phyloP scores from a whole-genome alignment of 305 asterid genomes.

The Fraxinus angustifolia region DNA sequence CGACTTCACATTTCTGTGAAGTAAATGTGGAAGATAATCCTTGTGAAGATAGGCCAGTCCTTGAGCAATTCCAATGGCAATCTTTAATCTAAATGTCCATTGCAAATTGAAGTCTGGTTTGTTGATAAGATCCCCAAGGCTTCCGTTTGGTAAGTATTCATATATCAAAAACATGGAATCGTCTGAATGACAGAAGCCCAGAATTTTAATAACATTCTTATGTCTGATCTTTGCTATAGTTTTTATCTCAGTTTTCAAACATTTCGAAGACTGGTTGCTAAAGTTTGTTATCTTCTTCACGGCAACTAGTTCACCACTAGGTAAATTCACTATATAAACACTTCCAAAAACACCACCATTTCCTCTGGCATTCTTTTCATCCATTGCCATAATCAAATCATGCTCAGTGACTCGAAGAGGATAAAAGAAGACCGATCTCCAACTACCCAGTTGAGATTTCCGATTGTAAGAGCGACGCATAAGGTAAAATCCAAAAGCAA shows the following conservation, averaged over 20 bases:
- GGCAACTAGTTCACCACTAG: constrained; percentile 63
- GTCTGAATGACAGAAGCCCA: constrained; percentile 68
- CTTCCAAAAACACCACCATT: constrained; percentile 54
- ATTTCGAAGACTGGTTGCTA: constrained; percentile 46
- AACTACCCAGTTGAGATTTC: constrained; percentile 32
- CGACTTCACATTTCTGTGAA: constrained; percentile 69
- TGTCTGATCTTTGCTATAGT: constrained; percentile 76
- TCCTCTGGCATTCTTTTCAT: constrained; percentile 60
- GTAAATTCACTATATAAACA: constrained; percentile 60
- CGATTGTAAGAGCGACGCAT: constrained; percentile 31
- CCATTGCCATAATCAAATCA: constrained; percentile 62
- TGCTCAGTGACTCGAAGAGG: constrained; percentile 71
- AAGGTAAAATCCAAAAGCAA: constrained; percentile 44
- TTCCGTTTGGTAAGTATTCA: constrained; percentile 65
- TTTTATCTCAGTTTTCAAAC: constrained; percentile 61
- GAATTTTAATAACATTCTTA: constrained; percentile 60
- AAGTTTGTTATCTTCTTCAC: constrained; percentile 58
- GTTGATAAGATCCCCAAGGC: constrained; percentile 64
- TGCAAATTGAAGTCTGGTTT: constrained; percentile 42
- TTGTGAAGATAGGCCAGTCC: constrained; percentile 76
- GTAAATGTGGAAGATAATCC: constrained; percentile 69
- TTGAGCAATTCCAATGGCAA: constrained; percentile 73
- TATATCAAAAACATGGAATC: constrained; percentile 63
- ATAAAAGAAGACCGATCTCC: constrained; percentile 74
- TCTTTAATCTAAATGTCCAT: constrained; percentile 62